Conservation (phyloP, 83 land plant species). For the Picea engelmannii region DNA sequence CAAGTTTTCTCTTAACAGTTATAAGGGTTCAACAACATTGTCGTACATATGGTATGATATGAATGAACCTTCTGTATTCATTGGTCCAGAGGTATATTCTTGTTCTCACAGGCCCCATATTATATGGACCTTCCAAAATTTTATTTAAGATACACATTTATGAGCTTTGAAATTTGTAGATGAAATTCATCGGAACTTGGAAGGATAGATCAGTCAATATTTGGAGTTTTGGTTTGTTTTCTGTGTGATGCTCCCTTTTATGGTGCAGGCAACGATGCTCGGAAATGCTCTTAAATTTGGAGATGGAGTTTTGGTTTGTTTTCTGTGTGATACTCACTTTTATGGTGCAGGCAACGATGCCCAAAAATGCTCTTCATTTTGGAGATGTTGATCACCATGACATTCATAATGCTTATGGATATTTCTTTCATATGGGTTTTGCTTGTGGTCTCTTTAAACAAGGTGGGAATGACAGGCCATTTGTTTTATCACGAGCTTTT, state of each 20-base stretch:
- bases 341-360: too few relatives aligned
- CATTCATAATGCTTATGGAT: slow-evolving; percentile 4
- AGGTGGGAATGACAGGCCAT: slow-evolving; percentile 89
- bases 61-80: slow-evolving; percentile 99
- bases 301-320: too few relatives aligned
- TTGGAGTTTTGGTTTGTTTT: too few relatives aligned
- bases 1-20: slow-evolving; percentile 68
- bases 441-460: slow-evolving; percentile 72
- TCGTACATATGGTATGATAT: slow-evolving; percentile 99
- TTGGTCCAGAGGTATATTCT: slow-evolving; percentile 93
- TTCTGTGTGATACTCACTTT: too few relatives aligned
- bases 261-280: slow-evolving; percentile 75
- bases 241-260: neutral
- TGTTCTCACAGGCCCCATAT: neutral
- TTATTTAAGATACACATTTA: neutral
- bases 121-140: neutral
- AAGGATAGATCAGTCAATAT: too few relatives aligned
- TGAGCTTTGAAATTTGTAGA: neutral
- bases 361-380: slow-evolving; percentile 21
- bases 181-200: too few relatives aligned
- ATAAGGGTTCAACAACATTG: slow-evolving; percentile 88
- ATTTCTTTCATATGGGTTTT: slow-evolving; percentile 97
- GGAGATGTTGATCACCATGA: slow-evolving; percentile 90
- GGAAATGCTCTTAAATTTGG: too few relatives aligned
- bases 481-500: slow-evolving; percentile 93